These are phyloP conservation scores for Wickerhamomyces chambardii DNA, from an alignment of 805 yeast species.

Conservation along the genomic window DNA sequence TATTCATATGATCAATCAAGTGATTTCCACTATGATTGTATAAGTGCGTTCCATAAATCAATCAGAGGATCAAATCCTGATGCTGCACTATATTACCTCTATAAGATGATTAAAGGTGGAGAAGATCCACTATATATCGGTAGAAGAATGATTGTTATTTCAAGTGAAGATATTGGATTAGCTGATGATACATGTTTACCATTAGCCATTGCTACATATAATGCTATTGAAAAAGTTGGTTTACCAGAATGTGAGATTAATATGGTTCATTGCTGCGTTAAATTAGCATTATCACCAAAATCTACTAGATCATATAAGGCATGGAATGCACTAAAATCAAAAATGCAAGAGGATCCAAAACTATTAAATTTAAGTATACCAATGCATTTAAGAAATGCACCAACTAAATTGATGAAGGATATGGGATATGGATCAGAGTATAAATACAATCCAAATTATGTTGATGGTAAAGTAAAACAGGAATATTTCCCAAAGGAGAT, in stretches of 20 bases:
- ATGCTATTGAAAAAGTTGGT: conserved; percentile 84
- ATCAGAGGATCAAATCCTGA: conserved; percentile 85
- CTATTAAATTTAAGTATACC: conserved; percentile 52
- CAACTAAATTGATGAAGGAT: conserved; percentile 84
- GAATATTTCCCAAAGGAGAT: conserved; percentile 64
- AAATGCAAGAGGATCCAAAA: conserved; percentile 48
- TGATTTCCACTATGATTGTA: conserved; percentile 90
- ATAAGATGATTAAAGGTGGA: conserved; percentile 85
- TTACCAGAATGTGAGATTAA: conserved; percentile 91
- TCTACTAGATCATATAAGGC: conserved; percentile 83
- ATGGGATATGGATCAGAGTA: conserved; percentile 79
- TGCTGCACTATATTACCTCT: conserved; percentile 83
- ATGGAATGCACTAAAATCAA: conserved; percentile 54
- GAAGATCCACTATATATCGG: conserved; percentile 90
- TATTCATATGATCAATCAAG: conserved; percentile 79
- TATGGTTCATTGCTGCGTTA: conserved; percentile 89
- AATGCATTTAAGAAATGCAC: conserved; percentile 86
- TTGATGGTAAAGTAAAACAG: conserved; percentile 67
- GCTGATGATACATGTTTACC: conserved; percentile 80
- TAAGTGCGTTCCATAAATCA: conserved; percentile 91
- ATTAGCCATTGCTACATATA: conserved; percentile 77
- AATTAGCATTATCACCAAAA: conserved; percentile 77
- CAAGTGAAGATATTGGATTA: conserved; percentile 90
- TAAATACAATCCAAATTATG: conserved; percentile 80
- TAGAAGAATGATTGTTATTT: conserved; percentile 87